Conservation (phyloP, 2,329 filamentous ascomycete genomes). For the Neonectria ditissima region DNA sequence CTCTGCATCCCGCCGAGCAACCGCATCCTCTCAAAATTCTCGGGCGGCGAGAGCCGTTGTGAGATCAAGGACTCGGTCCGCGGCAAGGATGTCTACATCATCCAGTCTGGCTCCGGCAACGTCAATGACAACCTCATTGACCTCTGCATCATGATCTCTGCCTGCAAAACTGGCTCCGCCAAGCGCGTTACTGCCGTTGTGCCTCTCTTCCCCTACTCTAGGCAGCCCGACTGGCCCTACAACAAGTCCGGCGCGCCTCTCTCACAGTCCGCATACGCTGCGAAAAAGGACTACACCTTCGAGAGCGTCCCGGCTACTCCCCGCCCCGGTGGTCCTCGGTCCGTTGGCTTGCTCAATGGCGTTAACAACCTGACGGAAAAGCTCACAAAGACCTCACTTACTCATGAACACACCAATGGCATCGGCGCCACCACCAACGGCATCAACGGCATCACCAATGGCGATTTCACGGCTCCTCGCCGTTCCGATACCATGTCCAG, state of each 20-base stretch:
- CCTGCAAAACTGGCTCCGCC: slow-evolving; percentile 94
- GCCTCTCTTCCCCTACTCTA: slow-evolving; percentile 95
- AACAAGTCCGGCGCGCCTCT: slow-evolving; percentile 94
- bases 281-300: slow-evolving; percentile 80
- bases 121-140: slow-evolving; percentile 98
- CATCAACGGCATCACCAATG: slow-evolving; percentile 37
- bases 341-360: slow-evolving; percentile 73
- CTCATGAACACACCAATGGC: slow-evolving; percentile 54
- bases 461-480: slow-evolving; percentile 49
- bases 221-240: slow-evolving; percentile 96
- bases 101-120: slow-evolving; percentile 91
- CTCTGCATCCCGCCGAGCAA: slow-evolving; percentile 88
- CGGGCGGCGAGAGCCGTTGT: slow-evolving; percentile 92
- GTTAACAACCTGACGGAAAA: slow-evolving; percentile 77
- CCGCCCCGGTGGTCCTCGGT: slow-evolving; percentile 76
- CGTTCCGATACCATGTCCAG: slow-evolving; percentile 53
- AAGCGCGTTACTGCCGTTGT: slow-evolving; percentile 93
- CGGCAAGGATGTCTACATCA: slow-evolving; percentile 98
- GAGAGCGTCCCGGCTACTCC: slow-evolving; percentile 93
- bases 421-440: slow-evolving; percentile 22
- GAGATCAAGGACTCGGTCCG: slow-evolving; percentile 97
- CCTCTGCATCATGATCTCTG: slow-evolving; percentile 97
- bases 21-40: slow-evolving; percentile 90
- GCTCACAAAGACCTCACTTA: slow-evolving; percentile 74
- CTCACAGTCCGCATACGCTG: slow-evolving; percentile 66